Evolutionary conservation across 371 early-diverging fungal species (phyloP).

Genomic region (Blakeslea trispora): DNA sequence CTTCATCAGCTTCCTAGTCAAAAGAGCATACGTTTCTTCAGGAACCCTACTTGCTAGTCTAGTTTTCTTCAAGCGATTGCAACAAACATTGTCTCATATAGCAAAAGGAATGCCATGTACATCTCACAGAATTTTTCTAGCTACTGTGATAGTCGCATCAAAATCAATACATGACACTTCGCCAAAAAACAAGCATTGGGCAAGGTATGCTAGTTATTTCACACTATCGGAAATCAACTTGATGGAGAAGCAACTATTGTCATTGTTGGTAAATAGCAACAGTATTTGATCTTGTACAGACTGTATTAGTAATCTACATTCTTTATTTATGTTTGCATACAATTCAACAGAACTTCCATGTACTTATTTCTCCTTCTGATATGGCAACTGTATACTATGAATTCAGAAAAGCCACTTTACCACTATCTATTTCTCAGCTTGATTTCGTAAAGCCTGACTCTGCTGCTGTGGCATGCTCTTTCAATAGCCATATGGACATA

Average conservation of each 20-base stretch:
- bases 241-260: conserved; percentile 80
- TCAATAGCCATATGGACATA: conserved; percentile 5
- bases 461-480: neutral
- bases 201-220: conserved; percentile 67
- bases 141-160: conserved; percentile 69
- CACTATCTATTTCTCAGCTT: neutral
- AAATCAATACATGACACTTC: conserved; percentile 77
- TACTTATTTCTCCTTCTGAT: conserved; percentile 15
- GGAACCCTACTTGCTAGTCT: conserved; percentile 64
- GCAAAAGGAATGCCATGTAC: conserved; percentile 72
- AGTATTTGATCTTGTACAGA: neutral
- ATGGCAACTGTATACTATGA: conserved; percentile 9
- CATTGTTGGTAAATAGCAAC: conserved; percentile 54
- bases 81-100: conserved; percentile 40
- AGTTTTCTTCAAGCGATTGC: conserved; percentile 59
- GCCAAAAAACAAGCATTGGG: conserved; percentile 83
- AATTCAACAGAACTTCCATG: conserved; percentile 10
- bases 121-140: conserved; percentile 58
- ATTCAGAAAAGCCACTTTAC: conserved; percentile 3
- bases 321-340: neutral
- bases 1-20: conserved; percentile 40
- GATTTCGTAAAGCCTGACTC: neutral
- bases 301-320: too few species aligned
- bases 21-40: conserved; percentile 53
- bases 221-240: conserved; percentile 75